Conservation (phyloP, 2,329 filamentous ascomycete genomes). For the Dothideomycetes sp. region DNA sequence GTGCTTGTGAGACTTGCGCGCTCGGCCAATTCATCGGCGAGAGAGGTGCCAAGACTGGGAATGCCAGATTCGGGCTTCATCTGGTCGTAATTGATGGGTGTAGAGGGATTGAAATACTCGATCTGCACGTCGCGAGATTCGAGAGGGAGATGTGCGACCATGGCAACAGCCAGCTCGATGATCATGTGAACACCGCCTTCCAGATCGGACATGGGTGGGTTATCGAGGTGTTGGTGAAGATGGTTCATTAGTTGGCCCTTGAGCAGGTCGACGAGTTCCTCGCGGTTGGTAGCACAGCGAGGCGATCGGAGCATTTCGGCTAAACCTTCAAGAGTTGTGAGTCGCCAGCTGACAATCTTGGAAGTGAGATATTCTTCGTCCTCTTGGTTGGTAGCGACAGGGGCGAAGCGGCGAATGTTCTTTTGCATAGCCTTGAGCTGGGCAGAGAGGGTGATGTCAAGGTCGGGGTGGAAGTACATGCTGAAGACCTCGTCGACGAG, state of each 20-base stretch:
- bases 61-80: conserved; percentile 72
- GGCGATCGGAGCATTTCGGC: conserved; percentile 56
- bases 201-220: conserved; percentile 69
- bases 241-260: conserved; percentile 59
- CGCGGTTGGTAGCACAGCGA: conserved; percentile 54
- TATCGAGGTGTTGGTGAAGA: conserved; percentile 62
- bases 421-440: conserved; percentile 79
- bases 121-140: conserved; percentile 88
- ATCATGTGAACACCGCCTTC: conserved; percentile 86
- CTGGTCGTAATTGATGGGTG: conserved; percentile 54
- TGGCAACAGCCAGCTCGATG: conserved; percentile 76
- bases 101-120: conserved; percentile 71
- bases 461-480: conserved; percentile 80
- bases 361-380: conserved; percentile 79
- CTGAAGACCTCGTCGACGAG: conserved; percentile 85
- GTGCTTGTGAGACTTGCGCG: conserved; percentile 26
- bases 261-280: conserved; percentile 44
- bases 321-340: conserved; percentile 88
- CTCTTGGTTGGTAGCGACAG: conserved; percentile 64
- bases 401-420: conserved; percentile 70
- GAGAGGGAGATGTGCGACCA: conserved; percentile 74
- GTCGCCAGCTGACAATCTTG: conserved; percentile 85
- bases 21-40: conserved; percentile 31
- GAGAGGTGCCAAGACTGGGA: conserved; percentile 32
- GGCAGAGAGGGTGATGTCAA: conserved; percentile 64